A percentile compares a stretch with the other conserved stretches of the same genome.
Evolutionary conservation across 148 eudicot species (phyloP).

Genomic region (Cornus controversa): DNA sequence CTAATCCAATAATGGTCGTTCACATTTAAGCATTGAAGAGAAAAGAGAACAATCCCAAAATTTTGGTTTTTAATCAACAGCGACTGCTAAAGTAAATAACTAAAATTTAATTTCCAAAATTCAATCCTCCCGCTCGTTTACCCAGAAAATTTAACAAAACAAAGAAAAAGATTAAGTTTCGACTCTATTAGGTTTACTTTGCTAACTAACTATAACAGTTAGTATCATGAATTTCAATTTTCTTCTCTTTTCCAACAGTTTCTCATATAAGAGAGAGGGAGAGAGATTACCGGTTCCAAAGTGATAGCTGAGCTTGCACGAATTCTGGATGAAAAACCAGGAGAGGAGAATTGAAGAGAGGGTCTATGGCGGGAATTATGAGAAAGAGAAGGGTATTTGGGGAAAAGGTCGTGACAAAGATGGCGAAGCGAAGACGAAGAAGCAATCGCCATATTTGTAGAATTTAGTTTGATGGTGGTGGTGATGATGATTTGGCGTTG

Average conservation of each 20-base stretch:
- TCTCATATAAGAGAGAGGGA: constrained; percentile 2
- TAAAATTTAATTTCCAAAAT: background rate
- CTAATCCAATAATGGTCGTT: no score
- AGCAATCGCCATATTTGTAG: constrained; percentile 21
- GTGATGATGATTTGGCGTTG: background rate
- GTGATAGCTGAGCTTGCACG: constrained; percentile 33
- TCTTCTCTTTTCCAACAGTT: background rate
- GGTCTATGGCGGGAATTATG: constrained; percentile 22
- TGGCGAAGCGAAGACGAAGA: constrained; percentile 18
- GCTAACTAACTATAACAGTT: background rate
- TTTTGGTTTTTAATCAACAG: background rate
- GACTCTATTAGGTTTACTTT: no score
- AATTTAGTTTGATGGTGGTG: background rate
- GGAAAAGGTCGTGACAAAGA: constrained; percentile 22
- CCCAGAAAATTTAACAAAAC: background rate
- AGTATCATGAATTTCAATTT: no score
- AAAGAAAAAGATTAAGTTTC: no score
- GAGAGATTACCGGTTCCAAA: constrained; percentile 21
- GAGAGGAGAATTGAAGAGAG: constrained; percentile 11
- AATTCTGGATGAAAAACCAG: constrained; percentile 18
- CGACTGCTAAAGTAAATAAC: no score
- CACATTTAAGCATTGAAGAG: no score
- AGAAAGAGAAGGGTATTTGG: constrained; percentile 21
- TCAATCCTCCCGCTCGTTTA: background rate
- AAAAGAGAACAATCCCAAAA: background rate